Conservation (phyloP, 2,329 filamentous ascomycete species). For the Rhinocladiella mackenziei region DNA sequence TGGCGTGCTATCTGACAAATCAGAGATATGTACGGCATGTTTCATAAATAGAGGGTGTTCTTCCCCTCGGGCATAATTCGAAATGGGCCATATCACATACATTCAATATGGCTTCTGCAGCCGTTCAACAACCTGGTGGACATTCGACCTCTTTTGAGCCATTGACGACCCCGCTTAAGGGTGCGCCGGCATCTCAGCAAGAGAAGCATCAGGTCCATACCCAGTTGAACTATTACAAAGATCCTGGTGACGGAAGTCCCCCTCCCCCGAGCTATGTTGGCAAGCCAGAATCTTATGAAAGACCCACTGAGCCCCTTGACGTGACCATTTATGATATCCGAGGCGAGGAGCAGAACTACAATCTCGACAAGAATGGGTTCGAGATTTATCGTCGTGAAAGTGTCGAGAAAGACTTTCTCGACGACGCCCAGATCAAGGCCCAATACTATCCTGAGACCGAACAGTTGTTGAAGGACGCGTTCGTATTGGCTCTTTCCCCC, state of each 20-base stretch:
- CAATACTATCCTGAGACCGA: conserved; percentile 38
- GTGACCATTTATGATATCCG: conserved; percentile 42
- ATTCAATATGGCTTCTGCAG: conserved; percentile 27
- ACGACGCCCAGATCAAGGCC: conserved; percentile 36
- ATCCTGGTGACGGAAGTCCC: conserved; percentile 29
- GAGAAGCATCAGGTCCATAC: conserved; percentile 29
- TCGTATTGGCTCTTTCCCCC: conserved; percentile 15
- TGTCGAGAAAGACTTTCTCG: conserved; percentile 35
- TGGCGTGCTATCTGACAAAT: conserved; percentile 31
- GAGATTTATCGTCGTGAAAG: conserved; percentile 37
- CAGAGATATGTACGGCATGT: conserved; percentile 12
- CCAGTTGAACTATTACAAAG: conserved; percentile 31
- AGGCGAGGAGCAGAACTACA: conserved; percentile 43
- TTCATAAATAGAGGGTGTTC: conserved; percentile 19
- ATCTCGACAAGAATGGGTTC: conserved; percentile 42
- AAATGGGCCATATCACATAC: background rate
- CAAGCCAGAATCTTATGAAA: conserved; percentile 31
- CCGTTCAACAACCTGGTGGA: conserved; percentile 27
- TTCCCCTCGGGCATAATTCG: background rate
- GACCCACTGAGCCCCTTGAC: conserved; percentile 26
- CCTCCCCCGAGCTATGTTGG: conserved; percentile 29
- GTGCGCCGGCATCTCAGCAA: conserved; percentile 1
- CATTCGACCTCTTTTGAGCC: conserved; percentile 30
- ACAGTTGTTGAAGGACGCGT: conserved; percentile 36
- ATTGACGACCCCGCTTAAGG: conserved; percentile 16